phyloP scores from a whole-genome alignment of 768 basidiomycete species.

The Psilocybe sp. region DNA sequence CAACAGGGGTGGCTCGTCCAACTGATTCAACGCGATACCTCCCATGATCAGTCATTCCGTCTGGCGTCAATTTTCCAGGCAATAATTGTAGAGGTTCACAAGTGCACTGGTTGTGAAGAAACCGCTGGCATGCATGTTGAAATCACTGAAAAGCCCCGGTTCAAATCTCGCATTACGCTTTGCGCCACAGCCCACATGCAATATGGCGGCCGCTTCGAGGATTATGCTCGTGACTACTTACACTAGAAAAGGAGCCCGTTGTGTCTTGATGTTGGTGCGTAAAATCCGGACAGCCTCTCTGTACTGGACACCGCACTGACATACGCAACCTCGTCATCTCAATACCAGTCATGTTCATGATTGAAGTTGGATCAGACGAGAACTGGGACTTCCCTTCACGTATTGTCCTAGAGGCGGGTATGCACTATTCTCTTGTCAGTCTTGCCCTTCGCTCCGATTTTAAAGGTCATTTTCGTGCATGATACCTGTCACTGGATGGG shows the following conservation, averaged over 20 bases:
- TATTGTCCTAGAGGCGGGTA: slow-evolving; percentile 7
- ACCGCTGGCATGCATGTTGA: background rate
- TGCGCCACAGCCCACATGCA: background rate
- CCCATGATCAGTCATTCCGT: no score
- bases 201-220: background rate
- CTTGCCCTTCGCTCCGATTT: no score
- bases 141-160: background rate
- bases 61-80: background rate
- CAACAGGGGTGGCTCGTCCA: background rate
- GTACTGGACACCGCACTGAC: slow-evolving; percentile 13
- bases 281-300: slow-evolving; percentile 10
- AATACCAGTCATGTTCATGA: slow-evolving; percentile 14
- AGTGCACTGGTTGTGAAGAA: background rate
- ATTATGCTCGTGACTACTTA: background rate
- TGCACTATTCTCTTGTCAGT: no score
- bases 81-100: background rate
- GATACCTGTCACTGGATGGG: no score
- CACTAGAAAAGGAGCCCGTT: background rate
- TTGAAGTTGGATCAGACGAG: slow-evolving; percentile 13
- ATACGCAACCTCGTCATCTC: slow-evolving; percentile 13
- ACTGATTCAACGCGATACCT: no score
- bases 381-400: slow-evolving; percentile 22
- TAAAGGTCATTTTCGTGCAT: no score
- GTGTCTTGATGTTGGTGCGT: slow-evolving; percentile 16
- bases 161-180: background rate